Evolutionary conservation across 148 eudicot genomes (phyloP), one percentile per base, ranked within the genome.

Genomic region (Vaccinium myrtillus): DNA sequence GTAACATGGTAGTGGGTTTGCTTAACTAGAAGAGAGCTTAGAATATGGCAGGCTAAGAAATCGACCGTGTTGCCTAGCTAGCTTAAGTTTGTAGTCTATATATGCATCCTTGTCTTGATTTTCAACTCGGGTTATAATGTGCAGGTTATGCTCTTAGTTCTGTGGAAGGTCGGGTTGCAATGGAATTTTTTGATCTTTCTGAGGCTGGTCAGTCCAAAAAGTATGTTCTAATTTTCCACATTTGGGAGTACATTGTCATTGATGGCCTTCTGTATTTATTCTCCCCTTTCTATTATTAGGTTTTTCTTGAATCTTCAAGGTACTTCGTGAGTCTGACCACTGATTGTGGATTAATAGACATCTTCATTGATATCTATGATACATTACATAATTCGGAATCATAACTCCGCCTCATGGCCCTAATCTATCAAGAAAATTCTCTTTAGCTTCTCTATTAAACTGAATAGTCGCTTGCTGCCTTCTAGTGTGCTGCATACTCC

Each of bases 141-240:
- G 86, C 97, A 96, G 99, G 99, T 90, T 96, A 95, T 87, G 99
- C 99, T 86, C 97, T 96, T 83, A 96, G 98, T 87, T 93, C 97
- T 76, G 98, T 96, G 25, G 99, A 96, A 89, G 99, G 99, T 32
- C 95, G 99, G 78, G 98, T 96, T 81, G 98, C 98, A 21, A 96
- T 95, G 99, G 99, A 96, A 77, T 95, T 95, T 82, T 96, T 96
- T 84, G 98, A 96, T 87, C 91, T 94, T 36, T 91, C 99, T 63
- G 99, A 95, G 86, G 90, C 97, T 81, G 98, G 99, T 86, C 99
- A 96, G 89, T 80, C 92, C 65, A 96, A 96, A 81, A 96, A 96
- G 98, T 96, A 86, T 81, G 97, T 87, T 79, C 81, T 74, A 21
- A 12, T 56, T 58, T 83, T 63, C 65, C 27, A 73, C 76, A 81